Base-by-base conservation (phyloP, 441 rosid species). In the Bocquillonia castaneifolia region DNA sequence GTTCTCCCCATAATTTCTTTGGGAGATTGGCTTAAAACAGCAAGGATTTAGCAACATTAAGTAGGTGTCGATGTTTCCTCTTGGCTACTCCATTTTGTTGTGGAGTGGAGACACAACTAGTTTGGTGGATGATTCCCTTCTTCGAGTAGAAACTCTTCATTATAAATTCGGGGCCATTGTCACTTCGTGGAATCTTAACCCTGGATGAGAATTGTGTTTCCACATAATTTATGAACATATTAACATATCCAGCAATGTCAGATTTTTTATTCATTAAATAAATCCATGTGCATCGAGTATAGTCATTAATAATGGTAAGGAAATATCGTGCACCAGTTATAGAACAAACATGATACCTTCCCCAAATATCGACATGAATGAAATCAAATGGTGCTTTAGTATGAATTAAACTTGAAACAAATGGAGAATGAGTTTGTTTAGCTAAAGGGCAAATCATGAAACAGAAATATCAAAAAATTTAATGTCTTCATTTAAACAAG, bases 331-430 rank as follows among this genome's bases (percentile, higher is more conserved):
- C 65, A 25, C 14, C 15, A 1, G 26, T 40, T 40, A 42, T 6
- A 0, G 34, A 61, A 40, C 22, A 12, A 23, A 39, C 31, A 29
- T 56, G 29, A 17, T 56, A 56, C 5, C 39, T 20, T 29, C 39
- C 39, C 39, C 12, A 56, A 29, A 40, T 61, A 36, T 61, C 65
- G 42, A 61, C 23, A 61, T 61, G 52, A 0, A 61, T 61, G 20
- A 40, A 61, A 25, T 40, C 36, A 40, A 61, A 61, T 13, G 0
- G 0, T 25, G 65, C 40, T 13, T 1, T 2, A 1, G 2, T 40
- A 42, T 22, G 23, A 10, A 61, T 61, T 6, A 32, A 61, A 23
- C 65, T 40, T 23, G 39, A 61, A 2, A 51, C 3, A 25, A 40
- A 61, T 3, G 36, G 9, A 15, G 25, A 52, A 9, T 23, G 15